These are phyloP conservation scores for Sugiyamaella sp. DNA, from an alignment of 1,139 yeast species.

Conservation along the genomic window DNA sequence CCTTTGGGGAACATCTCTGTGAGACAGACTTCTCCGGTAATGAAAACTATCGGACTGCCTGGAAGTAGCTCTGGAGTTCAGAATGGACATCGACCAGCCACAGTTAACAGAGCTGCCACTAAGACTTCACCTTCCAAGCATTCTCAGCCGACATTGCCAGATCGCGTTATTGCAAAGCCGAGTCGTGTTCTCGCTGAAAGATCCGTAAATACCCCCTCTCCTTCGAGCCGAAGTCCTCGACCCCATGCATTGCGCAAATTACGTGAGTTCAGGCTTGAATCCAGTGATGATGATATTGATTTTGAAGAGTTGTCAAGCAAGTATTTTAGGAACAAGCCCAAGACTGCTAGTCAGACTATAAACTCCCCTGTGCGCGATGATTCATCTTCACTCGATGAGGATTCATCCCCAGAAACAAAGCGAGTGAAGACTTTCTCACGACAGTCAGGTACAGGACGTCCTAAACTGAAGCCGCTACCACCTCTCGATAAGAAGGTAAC, in stretches of 20 bases:
- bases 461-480: background rate
- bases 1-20: too few species aligned
- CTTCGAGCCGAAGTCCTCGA: background rate
- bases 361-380: background rate
- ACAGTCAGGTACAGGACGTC: background rate
- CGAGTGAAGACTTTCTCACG: background rate
- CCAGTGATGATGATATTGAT: conserved; percentile 22
- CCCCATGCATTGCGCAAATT: conserved; percentile 17
- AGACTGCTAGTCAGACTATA: background rate
- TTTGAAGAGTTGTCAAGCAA: conserved; percentile 9
- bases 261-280: conserved; percentile 18
- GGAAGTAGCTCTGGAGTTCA: too few species aligned
- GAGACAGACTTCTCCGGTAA: too few species aligned
- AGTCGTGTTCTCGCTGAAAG: conserved; percentile 6
- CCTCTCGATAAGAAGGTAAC: background rate
- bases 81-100: background rate
- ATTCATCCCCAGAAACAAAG: conserved; percentile 15
- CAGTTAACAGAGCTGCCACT: background rate
- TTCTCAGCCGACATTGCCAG: background rate
- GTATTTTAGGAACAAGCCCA: conserved; percentile 15
- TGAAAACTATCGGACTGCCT: too few species aligned
- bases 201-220: conserved; percentile 1
- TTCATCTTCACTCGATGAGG: conserved; percentile 18
- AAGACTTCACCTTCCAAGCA: conserved; percentile 4
- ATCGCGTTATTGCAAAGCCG: background rate